Percentiles rank a stretch among this genome's conserved stretches.
Conservation (phyloP, 1,284 basidiomycete species). For the Trichosporon ovoides region DNA sequence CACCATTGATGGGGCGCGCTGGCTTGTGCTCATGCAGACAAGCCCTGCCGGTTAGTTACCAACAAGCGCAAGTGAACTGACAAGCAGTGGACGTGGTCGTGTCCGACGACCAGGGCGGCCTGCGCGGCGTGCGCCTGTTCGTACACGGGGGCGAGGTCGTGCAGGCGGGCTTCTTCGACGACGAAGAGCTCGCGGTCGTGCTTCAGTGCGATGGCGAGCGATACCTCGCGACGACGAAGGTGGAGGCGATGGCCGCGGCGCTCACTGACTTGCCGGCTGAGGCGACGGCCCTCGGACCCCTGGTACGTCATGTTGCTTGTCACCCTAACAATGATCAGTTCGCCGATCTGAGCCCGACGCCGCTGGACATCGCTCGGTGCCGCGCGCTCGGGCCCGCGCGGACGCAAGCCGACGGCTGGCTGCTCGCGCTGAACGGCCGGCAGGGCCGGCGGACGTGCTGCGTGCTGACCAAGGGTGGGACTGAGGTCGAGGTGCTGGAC, state of each 20-base stretch:
- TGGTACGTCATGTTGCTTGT: neutral
- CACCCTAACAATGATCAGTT: neutral
- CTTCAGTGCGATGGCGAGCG: constrained; percentile 17
- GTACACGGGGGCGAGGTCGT: constrained; percentile 2
- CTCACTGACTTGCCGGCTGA: neutral
- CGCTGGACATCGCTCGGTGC: constrained; percentile 13
- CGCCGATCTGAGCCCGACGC: neutral
- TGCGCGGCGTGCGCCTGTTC: neutral
- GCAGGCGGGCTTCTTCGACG: constrained; percentile 37
- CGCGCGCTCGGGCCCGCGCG: constrained; percentile 14
- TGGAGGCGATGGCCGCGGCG: neutral
- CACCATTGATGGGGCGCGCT: constrained; percentile 3
- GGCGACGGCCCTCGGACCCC: neutral
- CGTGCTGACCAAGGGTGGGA: constrained; percentile 27
- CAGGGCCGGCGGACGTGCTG: constrained; percentile 35
- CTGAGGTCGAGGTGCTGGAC: constrained; percentile 34
- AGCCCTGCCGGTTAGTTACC: neutral
- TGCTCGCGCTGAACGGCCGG: constrained; percentile 36
- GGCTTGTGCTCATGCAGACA: constrained; percentile 4
- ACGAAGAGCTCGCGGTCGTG: constrained; percentile 34
- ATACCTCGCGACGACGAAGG: constrained; percentile 23
- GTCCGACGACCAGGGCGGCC: neutral
- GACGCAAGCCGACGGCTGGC: constrained; percentile 8
- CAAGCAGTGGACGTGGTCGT: constrained; percentile 8
- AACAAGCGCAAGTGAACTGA: neutral